Evolutionary conservation across 352 stramenopile genomes (phyloP).

Genomic region (Thraustotheca clavata): DNA sequence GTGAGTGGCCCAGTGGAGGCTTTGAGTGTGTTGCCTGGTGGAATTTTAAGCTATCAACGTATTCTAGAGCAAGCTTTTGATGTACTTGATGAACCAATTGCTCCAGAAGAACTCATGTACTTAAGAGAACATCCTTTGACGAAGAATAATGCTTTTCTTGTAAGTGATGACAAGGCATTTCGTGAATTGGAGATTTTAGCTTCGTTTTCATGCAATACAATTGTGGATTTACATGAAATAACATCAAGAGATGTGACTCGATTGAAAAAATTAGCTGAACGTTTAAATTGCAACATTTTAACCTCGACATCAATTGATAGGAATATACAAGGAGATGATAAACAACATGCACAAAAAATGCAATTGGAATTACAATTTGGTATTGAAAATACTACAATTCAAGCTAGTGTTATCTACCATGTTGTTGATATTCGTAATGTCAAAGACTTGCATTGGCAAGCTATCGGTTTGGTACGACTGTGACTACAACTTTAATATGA

Average conservation of each 20-base stretch:
- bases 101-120: conserved; percentile 40
- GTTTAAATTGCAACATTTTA: conserved; percentile 39
- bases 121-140: conserved; percentile 36
- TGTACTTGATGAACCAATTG: not conserved
- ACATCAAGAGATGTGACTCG: conserved; percentile 11
- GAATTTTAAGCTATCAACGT: conserved; percentile 8
- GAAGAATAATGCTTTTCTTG: conserved; percentile 43
- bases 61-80: conserved; percentile 4
- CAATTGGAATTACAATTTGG: conserved; percentile 68
- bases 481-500: not conserved
- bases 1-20: conserved; percentile 37
- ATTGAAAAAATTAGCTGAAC: conserved; percentile 25
- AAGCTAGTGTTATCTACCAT: conserved; percentile 21
- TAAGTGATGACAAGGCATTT: conserved; percentile 70
- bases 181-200: conserved; percentile 44
- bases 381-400: conserved; percentile 9
- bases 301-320: conserved; percentile 44
- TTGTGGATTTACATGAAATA: conserved; percentile 6
- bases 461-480: not conserved
- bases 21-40: conserved; percentile 25
- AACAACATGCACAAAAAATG: conserved; percentile 41
- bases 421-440: not conserved
- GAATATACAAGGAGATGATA: conserved; percentile 21
- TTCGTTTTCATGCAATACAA: not conserved
- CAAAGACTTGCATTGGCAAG: not conserved